Base-by-base conservation (phyloP, 345 rosid species). In the Corymbia maculata region DNA sequence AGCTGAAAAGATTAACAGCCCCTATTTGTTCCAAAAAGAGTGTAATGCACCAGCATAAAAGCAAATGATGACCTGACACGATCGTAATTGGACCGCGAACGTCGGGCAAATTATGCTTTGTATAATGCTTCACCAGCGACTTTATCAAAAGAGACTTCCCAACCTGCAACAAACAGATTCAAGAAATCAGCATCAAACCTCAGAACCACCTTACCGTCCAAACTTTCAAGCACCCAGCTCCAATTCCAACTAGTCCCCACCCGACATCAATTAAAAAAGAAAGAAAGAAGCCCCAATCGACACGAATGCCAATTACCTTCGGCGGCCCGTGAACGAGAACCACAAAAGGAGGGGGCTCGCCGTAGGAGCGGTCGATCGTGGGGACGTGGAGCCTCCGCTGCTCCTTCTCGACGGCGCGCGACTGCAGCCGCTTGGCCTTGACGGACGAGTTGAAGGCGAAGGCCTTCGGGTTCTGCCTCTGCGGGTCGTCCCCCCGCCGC, bases 301-400 rank as follows among this genome's bases (percentile, higher is more conserved):
- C 68, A 52, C 42, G 49, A 28, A n/a, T 32, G 52, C 3, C 61
- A 2, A 47, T 55, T 89, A 98, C 99, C 94, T 95, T 89, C 47
- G 99, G 97, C 1, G 99, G 99, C 8, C 99, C 99, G 68, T 98
- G 99, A 61, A 98, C 98, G 9, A 97, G 94, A 70, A 98, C 92
- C n/a, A 98, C 98, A 88, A 86, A 95, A 36, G 99, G 99, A 64
- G 99, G 92, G 4, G 95, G 93, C 89, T 94, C 97, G 15, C 98
- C 96, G 42, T 97, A 97, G 88, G 96, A 92, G 85, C 98, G 96
- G 90, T 98, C 98, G 70, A 95, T 94, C 8, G 90, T 88, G 3
- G 99, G 99, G 75, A 97, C 64, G 90, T 94, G 99, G 92, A 96
- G 95, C 90, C 95, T 90, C 11, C 94, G 92, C 92, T 98, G 99